phyloP scores from a whole-genome alignment of 2,329 filamentous ascomycete genomes.

The Pleoardoris graminearum region DNA sequence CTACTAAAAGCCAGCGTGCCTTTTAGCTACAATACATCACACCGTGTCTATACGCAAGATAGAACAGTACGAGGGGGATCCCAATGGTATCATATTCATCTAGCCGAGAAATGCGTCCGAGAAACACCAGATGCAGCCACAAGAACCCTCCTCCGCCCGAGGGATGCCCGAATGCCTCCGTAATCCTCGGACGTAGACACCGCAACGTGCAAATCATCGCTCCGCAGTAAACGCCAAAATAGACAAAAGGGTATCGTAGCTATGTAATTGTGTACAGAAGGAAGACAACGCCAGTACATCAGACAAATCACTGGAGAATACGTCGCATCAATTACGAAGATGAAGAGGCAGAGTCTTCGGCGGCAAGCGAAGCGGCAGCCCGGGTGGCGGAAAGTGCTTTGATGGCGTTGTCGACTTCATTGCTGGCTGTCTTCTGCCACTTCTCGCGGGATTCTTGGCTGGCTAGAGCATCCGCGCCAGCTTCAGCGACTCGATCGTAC shows the following conservation, averaged over 20 bases:
- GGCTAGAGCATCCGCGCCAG: slow-evolving; percentile 54
- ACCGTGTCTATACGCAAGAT: no score
- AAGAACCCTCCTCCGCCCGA: neutral
- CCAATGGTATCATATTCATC: no score
- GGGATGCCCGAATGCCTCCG: neutral
- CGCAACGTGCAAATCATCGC: neutral
- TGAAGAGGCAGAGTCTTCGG: slow-evolving; percentile 37
- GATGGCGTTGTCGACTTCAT: slow-evolving; percentile 78
- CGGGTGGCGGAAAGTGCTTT: slow-evolving; percentile 30
- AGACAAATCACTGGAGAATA: no score
- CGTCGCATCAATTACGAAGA: slow-evolving; percentile 15
- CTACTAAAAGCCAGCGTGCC: no score
- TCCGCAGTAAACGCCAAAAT: slow-evolving; percentile 1
- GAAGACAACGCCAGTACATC: neutral
- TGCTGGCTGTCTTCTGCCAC: slow-evolving; percentile 75
- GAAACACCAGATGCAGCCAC: neutral
- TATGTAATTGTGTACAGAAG: neutral
- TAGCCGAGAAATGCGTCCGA: no score
- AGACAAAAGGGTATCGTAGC: slow-evolving; percentile 4
- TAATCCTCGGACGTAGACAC: neutral
- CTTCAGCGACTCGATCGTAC: slow-evolving; percentile 68
- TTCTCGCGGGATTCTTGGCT: slow-evolving; percentile 67
- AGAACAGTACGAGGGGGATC: no score
- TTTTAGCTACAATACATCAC: no score
- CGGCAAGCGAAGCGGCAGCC: slow-evolving; percentile 23